Evolutionary conservation across 257 asterid species (phyloP).

Genomic region (Knoxia roxburghii): DNA sequence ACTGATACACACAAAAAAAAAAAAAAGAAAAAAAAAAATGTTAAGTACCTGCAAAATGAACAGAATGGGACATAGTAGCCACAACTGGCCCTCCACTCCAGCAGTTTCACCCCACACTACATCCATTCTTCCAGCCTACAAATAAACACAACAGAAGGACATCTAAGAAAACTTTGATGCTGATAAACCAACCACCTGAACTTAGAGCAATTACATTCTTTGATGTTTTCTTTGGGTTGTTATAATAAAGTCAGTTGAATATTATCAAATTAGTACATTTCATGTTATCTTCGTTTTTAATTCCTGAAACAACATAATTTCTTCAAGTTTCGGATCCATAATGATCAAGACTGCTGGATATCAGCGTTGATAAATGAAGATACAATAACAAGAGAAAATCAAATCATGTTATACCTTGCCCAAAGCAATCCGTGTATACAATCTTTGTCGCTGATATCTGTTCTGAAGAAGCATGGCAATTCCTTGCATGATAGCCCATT

Average conservation of each 20-base stretch:
- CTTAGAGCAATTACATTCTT: neutral
- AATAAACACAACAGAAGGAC: slow-evolving; percentile 10
- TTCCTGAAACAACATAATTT: neutral
- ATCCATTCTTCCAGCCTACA: slow-evolving; percentile 95
- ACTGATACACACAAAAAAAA: neutral
- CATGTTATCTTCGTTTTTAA: neutral
- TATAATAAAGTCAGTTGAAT: neutral
- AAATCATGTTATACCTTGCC: slow-evolving; percentile 56
- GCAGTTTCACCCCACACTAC: slow-evolving; percentile 99
- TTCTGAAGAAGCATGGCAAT: slow-evolving; percentile 93
- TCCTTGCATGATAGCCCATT: slow-evolving; percentile 98
- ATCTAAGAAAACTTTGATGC: slow-evolving; percentile 10
- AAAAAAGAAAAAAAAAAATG: neutral
- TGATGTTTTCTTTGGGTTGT: neutral
- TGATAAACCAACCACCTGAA: too few relatives aligned
- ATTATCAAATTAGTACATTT: neutral
- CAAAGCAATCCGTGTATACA: slow-evolving; percentile 92
- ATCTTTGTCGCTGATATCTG: slow-evolving; percentile 89
- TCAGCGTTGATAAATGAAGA: neutral
- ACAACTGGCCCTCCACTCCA: slow-evolving; percentile 89
- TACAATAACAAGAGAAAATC: neutral
- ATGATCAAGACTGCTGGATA: neutral
- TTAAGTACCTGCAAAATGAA: slow-evolving; percentile 67
- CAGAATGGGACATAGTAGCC: slow-evolving; percentile 65
- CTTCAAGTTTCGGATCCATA: neutral